Conservation (phyloP, 495 filamentous ascomycete genomes). For the Talaromyces borbonicus region DNA sequence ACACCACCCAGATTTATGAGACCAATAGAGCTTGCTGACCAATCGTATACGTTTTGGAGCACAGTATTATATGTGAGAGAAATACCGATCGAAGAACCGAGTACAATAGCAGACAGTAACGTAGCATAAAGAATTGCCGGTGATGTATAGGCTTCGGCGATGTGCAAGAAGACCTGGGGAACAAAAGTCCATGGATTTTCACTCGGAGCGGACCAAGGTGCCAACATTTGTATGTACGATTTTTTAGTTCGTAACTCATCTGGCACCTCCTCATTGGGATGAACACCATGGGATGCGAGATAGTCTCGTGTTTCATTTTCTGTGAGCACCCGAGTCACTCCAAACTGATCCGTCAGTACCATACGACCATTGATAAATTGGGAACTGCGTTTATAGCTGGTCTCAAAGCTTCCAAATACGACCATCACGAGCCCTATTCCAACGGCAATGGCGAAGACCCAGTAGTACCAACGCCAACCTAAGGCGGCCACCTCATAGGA, state of each 20-base stretch:
- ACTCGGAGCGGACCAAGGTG: constrained; percentile 11
- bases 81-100: constrained; percentile 24
- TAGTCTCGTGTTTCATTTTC: constrained; percentile 8
- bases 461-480: constrained; percentile 32
- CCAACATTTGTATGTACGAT: constrained; percentile 22
- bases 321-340: constrained; percentile 20
- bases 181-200: constrained; percentile 10
- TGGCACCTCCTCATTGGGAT: constrained; percentile 10
- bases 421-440: constrained; percentile 23
- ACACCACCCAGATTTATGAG: constrained; percentile 27
- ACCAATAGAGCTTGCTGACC: constrained; percentile 21
- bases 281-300: background rate
- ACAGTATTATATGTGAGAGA: constrained; percentile 29
- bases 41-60: constrained; percentile 21
- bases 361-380: constrained; percentile 18
- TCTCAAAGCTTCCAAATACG: constrained; percentile 22
- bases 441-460: constrained; percentile 24
- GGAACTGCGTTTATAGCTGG: constrained; percentile 17
- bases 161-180: constrained; percentile 20
- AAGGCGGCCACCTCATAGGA: constrained; percentile 24
- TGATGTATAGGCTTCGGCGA: constrained; percentile 24
- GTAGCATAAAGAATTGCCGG: constrained; percentile 29
- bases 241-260: constrained; percentile 14
- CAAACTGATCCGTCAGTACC: constrained; percentile 28
- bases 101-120: constrained; percentile 22